Percentiles rank a stretch among this genome's conserved stretches.
Evolutionary conservation across 805 yeast genomes (phyloP).

Genomic region (Candida saitoana): DNA sequence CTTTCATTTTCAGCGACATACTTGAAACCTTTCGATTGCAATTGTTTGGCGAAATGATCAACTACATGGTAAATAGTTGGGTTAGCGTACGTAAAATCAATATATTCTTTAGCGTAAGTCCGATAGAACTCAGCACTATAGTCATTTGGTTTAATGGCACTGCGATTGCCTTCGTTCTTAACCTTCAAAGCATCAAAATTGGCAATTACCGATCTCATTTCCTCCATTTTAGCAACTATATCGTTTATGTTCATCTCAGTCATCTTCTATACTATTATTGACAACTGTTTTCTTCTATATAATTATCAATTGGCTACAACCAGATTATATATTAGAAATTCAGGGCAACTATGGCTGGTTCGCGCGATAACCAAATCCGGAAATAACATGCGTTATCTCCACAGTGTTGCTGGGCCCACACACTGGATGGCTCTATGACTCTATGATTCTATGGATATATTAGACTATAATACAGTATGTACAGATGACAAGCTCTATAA

Average conservation of each 20-base stretch:
- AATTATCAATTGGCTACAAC: not conserved
- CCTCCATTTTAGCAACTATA: not conserved
- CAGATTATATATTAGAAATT: slow-evolving; percentile 21
- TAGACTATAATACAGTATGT: not conserved
- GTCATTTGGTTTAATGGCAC: slow-evolving; percentile 10
- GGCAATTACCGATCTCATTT: slow-evolving; percentile 1
- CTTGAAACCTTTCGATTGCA: slow-evolving; percentile 58
- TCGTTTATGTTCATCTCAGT: not conserved
- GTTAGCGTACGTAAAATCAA: slow-evolving; percentile 64
- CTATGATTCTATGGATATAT: not conserved
- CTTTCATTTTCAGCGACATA: slow-evolving; percentile 60
- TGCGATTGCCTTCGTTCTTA: not conserved
- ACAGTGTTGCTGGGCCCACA: not conserved
- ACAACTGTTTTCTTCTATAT: too few relatives aligned
- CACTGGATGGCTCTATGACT: not conserved
- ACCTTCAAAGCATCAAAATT: not conserved
- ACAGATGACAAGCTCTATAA: too few relatives aligned
- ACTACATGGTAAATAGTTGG: slow-evolving; percentile 80
- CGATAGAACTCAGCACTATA: slow-evolving; percentile 13
- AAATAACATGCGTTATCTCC: too few relatives aligned
- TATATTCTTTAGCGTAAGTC: slow-evolving; percentile 44
- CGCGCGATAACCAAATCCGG: not conserved
- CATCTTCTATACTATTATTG: not conserved
- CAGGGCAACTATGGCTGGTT: slow-evolving; percentile 6
- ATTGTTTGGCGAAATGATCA: slow-evolving; percentile 41